Evolutionary conservation across 208 protist species (phyloP).

Genomic region (Porcisia deanei): DNA sequence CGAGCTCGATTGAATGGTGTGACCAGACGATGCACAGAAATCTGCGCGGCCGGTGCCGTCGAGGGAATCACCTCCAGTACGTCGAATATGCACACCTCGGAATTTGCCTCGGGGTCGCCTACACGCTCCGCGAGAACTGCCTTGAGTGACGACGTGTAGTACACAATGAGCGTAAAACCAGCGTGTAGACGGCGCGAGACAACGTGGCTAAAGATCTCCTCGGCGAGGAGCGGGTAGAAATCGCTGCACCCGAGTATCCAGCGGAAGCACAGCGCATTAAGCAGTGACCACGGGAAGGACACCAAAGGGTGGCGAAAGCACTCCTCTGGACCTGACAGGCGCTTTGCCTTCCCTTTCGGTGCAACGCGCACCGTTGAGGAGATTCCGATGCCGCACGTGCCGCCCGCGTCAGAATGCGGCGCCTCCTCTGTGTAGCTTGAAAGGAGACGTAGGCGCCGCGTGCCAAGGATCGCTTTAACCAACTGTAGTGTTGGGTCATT

Average conservation of each 20-base stretch:
- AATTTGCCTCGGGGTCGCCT: slow-evolving; percentile 5
- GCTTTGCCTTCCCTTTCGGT: not conserved
- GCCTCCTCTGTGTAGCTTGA: slow-evolving; percentile 37
- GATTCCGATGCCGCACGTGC: not conserved
- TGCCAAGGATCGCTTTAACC: slow-evolving; percentile 34
- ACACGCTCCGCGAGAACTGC: slow-evolving; percentile 39
- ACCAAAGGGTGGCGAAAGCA: slow-evolving; percentile 17
- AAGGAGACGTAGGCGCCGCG: slow-evolving; percentile 36
- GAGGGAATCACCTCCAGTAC: slow-evolving; percentile 34
- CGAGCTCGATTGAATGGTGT: slow-evolving; percentile 34
- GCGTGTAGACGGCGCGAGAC: slow-evolving; percentile 57
- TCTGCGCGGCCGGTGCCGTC: slow-evolving; percentile 12
- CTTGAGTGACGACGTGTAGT: slow-evolving; percentile 42
- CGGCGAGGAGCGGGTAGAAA: slow-evolving; percentile 32
- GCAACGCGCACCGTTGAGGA: not conserved
- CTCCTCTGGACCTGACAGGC: not conserved
- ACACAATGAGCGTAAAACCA: slow-evolving; percentile 56
- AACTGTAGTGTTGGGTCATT: slow-evolving; percentile 54
- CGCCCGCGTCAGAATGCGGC: not conserved
- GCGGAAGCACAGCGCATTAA: slow-evolving; percentile 48
- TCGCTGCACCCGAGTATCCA: slow-evolving; percentile 60
- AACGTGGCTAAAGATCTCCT: slow-evolving; percentile 57
- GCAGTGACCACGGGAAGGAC: slow-evolving; percentile 51
- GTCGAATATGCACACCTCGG: slow-evolving; percentile 48
- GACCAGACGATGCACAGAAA: slow-evolving; percentile 33